Evolutionary conservation across 1,139 yeast species (phyloP).

Genomic region (Candida sp.): DNA sequence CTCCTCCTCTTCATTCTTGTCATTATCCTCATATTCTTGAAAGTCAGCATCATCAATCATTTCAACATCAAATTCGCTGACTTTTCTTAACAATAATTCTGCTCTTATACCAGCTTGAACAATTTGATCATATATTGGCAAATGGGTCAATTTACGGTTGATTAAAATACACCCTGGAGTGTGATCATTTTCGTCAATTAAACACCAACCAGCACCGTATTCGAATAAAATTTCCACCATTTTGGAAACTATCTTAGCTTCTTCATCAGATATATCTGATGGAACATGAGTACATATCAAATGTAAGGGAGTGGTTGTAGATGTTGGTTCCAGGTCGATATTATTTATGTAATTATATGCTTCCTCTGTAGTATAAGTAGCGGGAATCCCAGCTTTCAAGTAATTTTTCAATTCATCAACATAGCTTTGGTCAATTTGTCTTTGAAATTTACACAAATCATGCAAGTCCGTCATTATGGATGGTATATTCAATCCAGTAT

Average conservation of each 20-base stretch:
- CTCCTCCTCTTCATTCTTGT: conserved; percentile 10
- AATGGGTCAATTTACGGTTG: conserved; percentile 43
- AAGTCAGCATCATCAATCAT: conserved; percentile 24
- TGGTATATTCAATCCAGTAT: too few species aligned
- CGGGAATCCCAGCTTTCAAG: conserved; percentile 66
- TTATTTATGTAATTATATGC: conserved; percentile 52
- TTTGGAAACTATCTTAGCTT: conserved; percentile 41
- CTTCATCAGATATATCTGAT: conserved; percentile 35
- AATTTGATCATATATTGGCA: conserved; percentile 48
- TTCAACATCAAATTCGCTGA: conserved; percentile 56
- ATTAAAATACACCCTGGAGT: conserved; percentile 76
- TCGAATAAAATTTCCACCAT: conserved; percentile 69
- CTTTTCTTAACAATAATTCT: conserved; percentile 72
- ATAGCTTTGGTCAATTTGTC: conserved; percentile 55
- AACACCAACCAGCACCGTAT: conserved; percentile 92
- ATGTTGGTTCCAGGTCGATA: conserved; percentile 35
- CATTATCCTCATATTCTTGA: conserved; percentile 11
- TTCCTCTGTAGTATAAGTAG: conserved; percentile 81
- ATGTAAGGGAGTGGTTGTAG: conserved; percentile 80
- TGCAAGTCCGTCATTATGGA: conserved; percentile 64
- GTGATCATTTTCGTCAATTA: conserved; percentile 59
- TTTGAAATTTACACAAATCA: conserved; percentile 56
- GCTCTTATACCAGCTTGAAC: conserved; percentile 92
- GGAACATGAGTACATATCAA: conserved; percentile 56
- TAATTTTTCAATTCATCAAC: conserved; percentile 40